phyloP scores from a whole-genome alignment of 345 rosid species.

The Salix udensis region DNA sequence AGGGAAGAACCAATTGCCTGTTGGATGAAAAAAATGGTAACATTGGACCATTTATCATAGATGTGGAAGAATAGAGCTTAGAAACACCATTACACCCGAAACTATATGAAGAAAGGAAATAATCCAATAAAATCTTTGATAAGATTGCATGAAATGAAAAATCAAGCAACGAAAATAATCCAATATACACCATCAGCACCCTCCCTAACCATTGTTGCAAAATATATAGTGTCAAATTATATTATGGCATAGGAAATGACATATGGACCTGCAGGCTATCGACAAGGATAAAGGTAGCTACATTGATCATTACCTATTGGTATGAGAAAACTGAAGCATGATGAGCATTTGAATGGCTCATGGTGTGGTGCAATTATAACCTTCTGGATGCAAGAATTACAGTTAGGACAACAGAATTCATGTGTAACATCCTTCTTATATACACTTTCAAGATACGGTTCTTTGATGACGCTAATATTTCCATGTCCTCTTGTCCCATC shows the following conservation, averaged over 20 bases:
- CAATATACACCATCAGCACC: too few relatives aligned
- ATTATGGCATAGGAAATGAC: background rate
- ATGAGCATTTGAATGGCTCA: constrained; percentile 5
- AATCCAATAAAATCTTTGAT: too few relatives aligned
- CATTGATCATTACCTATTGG: background rate
- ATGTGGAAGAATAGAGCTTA: background rate
- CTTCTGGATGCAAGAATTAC: constrained; percentile 16
- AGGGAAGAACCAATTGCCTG: background rate
- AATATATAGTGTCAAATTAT: background rate
- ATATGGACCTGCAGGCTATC: background rate
- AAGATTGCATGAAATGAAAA: too few relatives aligned
- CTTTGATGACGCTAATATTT: background rate
- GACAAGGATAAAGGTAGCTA: background rate
- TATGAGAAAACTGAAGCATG: constrained; percentile 18
- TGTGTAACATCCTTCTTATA: constrained; percentile 1
- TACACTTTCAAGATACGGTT: constrained; percentile 3
- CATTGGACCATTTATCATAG: background rate
- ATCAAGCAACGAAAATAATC: too few relatives aligned
- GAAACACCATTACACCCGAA: background rate
- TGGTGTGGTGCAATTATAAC: background rate
- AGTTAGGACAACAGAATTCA: constrained; percentile 19
- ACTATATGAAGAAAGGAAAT: too few relatives aligned
- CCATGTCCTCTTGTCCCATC: background rate
- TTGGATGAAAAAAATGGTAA: background rate
- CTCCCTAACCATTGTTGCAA: too few relatives aligned